Evolutionary conservation across 352 stramenopile species (phyloP).

Genomic region (Phytophthora pinifolia): DNA sequence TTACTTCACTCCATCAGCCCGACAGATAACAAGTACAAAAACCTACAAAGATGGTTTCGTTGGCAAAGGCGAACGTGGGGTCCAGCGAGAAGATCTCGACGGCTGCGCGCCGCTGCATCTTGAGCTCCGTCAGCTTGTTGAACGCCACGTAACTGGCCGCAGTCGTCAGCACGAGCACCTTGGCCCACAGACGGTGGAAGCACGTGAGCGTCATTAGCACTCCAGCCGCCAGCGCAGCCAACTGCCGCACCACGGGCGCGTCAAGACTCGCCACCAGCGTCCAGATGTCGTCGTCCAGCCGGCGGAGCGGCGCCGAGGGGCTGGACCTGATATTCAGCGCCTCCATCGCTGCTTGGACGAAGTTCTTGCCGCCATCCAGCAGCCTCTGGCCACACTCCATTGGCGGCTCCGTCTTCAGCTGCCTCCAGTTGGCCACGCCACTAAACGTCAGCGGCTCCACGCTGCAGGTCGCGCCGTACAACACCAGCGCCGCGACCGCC

Average conservation of each 20-base stretch:
- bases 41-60: conserved; percentile 83
- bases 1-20: background rate
- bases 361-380: conserved; percentile 14
- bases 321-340: conserved; percentile 10
- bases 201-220: conserved; percentile 31
- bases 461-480: conserved; percentile 36
- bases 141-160: conserved; percentile 27
- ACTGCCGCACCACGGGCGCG: conserved; percentile 16
- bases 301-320: conserved; percentile 17
- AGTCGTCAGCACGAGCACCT: conserved; percentile 51
- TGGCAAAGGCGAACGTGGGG: conserved; percentile 75
- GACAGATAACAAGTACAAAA: background rate
- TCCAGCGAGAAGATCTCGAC: conserved; percentile 74
- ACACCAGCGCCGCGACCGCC: conserved; percentile 3
- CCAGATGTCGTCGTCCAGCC: conserved; percentile 31
- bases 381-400: conserved; percentile 25
- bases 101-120: conserved; percentile 49
- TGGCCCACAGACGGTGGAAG: conserved; percentile 67
- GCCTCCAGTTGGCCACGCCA: conserved; percentile 21
- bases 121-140: conserved; percentile 41
- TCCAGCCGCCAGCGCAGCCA: conserved; percentile 17
- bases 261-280: conserved; percentile 35
- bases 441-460: conserved; percentile 10
- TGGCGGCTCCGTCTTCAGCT: conserved; percentile 26
- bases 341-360: conserved; percentile 12